phyloP scores from a whole-genome alignment of 306 rosid species.

The Sechiopsis laciniata region DNA sequence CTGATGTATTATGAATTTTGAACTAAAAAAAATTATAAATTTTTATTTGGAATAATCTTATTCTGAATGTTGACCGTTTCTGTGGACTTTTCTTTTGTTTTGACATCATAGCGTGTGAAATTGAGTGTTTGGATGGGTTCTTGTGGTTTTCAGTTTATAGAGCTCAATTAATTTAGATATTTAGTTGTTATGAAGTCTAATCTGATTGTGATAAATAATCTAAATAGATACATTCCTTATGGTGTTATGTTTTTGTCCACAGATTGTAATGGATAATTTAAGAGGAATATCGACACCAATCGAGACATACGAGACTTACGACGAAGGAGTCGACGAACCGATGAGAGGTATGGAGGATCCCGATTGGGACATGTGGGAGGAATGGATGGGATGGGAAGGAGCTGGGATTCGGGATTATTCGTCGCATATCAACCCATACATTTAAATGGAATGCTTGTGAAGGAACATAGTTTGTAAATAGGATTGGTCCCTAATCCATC shows the following conservation, averaged over 20 bases:
- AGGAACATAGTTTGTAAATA: background rate
- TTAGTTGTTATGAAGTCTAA: too few relatives aligned
- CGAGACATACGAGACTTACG: constrained; percentile 26
- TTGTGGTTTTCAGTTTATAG: background rate
- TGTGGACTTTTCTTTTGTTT: background rate
- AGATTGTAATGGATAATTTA: constrained; percentile 63
- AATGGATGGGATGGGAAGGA: constrained; percentile 99
- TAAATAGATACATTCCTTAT: background rate
- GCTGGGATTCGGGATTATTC: constrained; percentile 85
- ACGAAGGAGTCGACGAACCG: constrained; percentile 40
- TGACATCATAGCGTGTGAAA: background rate
- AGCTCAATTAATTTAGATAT: too few relatives aligned
- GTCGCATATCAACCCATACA: constrained; percentile 74
- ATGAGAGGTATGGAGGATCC: constrained; percentile 57
- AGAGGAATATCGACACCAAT: constrained; percentile 40
- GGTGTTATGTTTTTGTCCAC: background rate
- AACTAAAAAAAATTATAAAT: background rate
- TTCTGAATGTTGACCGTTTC: background rate
- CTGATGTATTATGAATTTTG: background rate
- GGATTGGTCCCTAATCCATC: background rate
- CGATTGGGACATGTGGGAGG: constrained; percentile 82
- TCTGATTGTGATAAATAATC: too few relatives aligned
- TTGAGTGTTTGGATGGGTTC: background rate
- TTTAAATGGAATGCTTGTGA: constrained; percentile 20
- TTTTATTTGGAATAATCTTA: too few relatives aligned